Percentiles rank a stretch among this genome's conserved stretches.
Conservation (phyloP, 495 filamentous ascomycete genomes). For the Trichoderma reesei region DNA sequence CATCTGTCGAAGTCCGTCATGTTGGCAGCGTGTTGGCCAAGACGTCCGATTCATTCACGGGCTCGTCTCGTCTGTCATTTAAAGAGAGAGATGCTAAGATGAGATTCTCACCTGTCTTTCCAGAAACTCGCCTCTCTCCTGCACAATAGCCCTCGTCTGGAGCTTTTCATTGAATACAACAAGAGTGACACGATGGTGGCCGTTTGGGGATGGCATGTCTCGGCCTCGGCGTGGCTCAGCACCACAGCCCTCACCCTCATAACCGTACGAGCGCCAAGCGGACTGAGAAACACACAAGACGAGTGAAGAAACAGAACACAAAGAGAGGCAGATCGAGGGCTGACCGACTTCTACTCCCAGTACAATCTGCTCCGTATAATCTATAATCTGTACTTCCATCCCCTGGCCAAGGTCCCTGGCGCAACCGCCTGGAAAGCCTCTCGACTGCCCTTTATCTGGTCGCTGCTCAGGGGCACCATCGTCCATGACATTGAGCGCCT, state of each 20-base stretch:
- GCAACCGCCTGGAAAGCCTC: constrained; percentile 35
- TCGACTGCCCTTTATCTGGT: constrained; percentile 27
- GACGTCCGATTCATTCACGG: too few relatives aligned
- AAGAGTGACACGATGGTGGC: background rate
- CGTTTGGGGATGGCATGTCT: background rate
- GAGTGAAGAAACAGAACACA: too few relatives aligned
- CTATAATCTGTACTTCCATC: constrained; percentile 42
- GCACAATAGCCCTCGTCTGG: too few relatives aligned
- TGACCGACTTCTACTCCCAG: background rate
- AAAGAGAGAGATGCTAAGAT: too few relatives aligned
- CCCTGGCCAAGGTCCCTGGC: constrained; percentile 38
- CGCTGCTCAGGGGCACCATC: constrained; percentile 18
- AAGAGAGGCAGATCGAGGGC: background rate
- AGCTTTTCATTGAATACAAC: background rate
- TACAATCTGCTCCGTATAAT: constrained; percentile 16
- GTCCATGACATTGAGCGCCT: constrained; percentile 21
- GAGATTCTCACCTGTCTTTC: too few relatives aligned
- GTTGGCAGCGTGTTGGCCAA: too few relatives aligned
- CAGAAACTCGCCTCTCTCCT: too few relatives aligned
- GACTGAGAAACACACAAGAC: background rate
- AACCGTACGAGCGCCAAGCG: background rate
- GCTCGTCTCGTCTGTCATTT: too few relatives aligned
- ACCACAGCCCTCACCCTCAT: background rate
- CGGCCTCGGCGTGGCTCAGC: background rate
- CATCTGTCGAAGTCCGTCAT: too few relatives aligned